Evolutionary conservation across 2,329 filamentous ascomycete genomes (phyloP).

Genomic region (Gremmenia infestans): DNA sequence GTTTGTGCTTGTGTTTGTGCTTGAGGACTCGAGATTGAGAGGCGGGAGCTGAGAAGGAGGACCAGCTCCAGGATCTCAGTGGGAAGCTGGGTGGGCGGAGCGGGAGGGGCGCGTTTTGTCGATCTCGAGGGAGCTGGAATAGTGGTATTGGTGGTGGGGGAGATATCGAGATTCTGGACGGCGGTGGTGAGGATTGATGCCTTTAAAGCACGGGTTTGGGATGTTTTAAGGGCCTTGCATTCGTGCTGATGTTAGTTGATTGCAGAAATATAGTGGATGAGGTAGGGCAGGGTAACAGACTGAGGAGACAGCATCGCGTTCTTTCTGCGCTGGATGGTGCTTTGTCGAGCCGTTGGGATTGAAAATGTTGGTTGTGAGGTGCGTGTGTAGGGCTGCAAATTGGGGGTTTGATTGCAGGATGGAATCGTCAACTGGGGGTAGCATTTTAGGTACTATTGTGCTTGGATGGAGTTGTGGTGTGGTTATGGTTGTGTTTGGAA

Average conservation of each 20-base stretch:
- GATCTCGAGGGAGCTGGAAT: too few species aligned
- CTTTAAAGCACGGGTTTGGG: conserved; percentile 45
- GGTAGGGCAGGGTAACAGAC: conserved; percentile 33
- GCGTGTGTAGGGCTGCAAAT: conserved; percentile 54
- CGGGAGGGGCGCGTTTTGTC: too few species aligned
- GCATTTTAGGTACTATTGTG: conserved; percentile 36
- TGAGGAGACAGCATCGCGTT: conserved; percentile 45
- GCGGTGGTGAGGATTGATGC: conserved; percentile 47
- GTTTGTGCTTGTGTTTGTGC: conserved; percentile 31
- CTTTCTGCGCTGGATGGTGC: conserved; percentile 44
- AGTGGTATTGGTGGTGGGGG: conserved; percentile 27
- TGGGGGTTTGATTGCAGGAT: conserved; percentile 53
- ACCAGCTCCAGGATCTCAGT: conserved; percentile 49
- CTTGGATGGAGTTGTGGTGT: background rate
- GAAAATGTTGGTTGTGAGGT: conserved; percentile 48
- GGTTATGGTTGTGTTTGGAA: background rate
- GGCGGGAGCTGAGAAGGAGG: conserved; percentile 45
- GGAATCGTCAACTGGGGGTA: conserved; percentile 52
- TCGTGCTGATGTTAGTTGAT: conserved; percentile 41
- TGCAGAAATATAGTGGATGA: background rate
- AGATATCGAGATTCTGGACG: conserved; percentile 40
- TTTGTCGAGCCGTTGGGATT: conserved; percentile 55
- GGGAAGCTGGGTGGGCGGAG: conserved; percentile 30
- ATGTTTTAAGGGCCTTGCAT: conserved; percentile 35
- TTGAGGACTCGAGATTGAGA: conserved; percentile 32